Conservation (phyloP, 306 rosid genomes). For the Aeschynomene evenia region DNA sequence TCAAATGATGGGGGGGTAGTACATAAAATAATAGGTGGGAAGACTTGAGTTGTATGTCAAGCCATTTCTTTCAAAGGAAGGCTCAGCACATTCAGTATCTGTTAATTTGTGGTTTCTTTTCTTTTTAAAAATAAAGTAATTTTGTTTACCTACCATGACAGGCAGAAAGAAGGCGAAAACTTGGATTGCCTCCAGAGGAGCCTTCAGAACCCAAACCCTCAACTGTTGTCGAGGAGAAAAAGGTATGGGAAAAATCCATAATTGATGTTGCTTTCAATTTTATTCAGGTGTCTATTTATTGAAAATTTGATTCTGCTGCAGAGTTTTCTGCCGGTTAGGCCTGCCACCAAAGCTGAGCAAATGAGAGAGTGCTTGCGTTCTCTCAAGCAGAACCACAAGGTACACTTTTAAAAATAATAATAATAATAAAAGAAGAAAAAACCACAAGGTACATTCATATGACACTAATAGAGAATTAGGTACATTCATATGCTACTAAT, state of each 20-base stretch:
- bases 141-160: slow-evolving; percentile 35
- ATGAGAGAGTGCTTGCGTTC: slow-evolving; percentile 94
- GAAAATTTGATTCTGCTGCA: slow-evolving; percentile 36
- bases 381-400: slow-evolving; percentile 94
- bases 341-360: slow-evolving; percentile 86
- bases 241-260: slow-evolving; percentile 47
- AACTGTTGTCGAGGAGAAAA: slow-evolving; percentile 84
- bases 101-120: slow-evolving; percentile 4
- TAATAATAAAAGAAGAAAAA: slow-evolving; percentile 14
- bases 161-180: slow-evolving; percentile 93
- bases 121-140: not conserved
- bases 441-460: slow-evolving; percentile 71
- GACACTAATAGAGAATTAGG: slow-evolving; percentile 40
- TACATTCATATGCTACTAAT: slow-evolving; percentile 31
- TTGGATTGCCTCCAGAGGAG: slow-evolving; percentile 85
- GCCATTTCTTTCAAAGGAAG: slow-evolving; percentile 13
- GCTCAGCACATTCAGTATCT: not conserved
- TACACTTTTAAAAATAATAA: slow-evolving; percentile 29
- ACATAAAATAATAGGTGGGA: not conserved
- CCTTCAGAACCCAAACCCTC: slow-evolving; percentile 70
- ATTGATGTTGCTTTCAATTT: not conserved
- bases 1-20: not conserved
- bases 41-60: not conserved
- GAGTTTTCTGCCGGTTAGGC: slow-evolving; percentile 75
- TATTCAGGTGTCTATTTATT: slow-evolving; percentile 16